Base-by-base conservation (phyloP, 192 early-diverging fungal genomes). In the Coemansia sp. region DNA sequence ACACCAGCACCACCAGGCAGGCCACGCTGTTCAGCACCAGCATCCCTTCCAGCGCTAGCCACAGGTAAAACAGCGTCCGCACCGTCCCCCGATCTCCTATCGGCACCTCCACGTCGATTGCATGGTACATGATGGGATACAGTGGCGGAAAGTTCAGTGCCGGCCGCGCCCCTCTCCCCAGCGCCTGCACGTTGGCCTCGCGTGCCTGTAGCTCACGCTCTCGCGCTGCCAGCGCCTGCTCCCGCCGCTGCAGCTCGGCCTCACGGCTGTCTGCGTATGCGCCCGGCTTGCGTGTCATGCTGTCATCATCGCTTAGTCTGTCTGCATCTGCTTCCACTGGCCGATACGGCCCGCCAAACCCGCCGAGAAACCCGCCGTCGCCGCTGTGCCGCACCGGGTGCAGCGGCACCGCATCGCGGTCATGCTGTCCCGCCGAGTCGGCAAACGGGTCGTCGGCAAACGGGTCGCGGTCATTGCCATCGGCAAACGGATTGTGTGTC, bases 131-230 rank as follows among this genome's bases (percentile, higher is more conserved):
- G 55, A 90, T 60, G 10, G 90, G 90, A 45, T 88, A 92, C 56
- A 88, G 87, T 41, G 89, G 88, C 4, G 90, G 90, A 55, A 90
- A 90, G 52, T 87, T 88, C 71, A 90, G 89, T 32, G 86, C 80
- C n/a, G 87, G 86, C 32, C 85, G 70, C 16, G 82, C 64, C 11
- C 84, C 85, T 21, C 69, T 69, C 0, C 62, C 66, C 66, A 76
- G 40, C 26, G 66, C 64, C 12, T 81, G 72, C 52, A 88, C 68
- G 45, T 82, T 79, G 28, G 62, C 81, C 60, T 90, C 85, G 47
- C 88, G 84, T 36, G 79, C 60, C 40, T 75, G 63, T 9, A 94
- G 76, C 37, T 81, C 81, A 17, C 81, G 79, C 64, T 94, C 92
- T 28, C 92, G 81, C 0, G 81, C 83, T 4, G 83, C 85, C n/a